Conservation (phyloP, 352 stramenopile genomes). For the Pythium pyrilobum region DNA sequence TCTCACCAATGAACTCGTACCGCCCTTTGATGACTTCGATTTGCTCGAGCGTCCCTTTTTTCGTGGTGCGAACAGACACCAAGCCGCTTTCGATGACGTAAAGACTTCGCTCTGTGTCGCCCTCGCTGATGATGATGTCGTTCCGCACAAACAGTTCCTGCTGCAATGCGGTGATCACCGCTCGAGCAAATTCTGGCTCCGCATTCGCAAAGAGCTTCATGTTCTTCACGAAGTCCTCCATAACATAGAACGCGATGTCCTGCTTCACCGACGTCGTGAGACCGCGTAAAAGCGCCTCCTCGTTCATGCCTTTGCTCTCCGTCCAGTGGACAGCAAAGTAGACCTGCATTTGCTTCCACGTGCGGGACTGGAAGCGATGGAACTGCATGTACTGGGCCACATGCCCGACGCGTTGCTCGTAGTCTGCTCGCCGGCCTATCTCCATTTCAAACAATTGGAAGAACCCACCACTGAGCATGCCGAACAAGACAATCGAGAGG, state of each 20-base stretch:
- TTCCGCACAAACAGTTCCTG: conserved; percentile 72
- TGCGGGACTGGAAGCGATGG: conserved; percentile 42
- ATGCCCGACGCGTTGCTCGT: conserved; percentile 55
- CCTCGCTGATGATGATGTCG: conserved; percentile 68
- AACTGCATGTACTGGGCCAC: conserved; percentile 62
- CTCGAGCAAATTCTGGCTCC: conserved; percentile 52
- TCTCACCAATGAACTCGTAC: conserved; percentile 45
- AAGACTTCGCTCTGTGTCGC: conserved; percentile 48
- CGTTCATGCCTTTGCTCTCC: conserved; percentile 59
- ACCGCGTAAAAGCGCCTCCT: conserved; percentile 46
- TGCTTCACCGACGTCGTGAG: conserved; percentile 45
- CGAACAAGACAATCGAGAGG: conserved; percentile 57
- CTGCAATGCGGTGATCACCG: conserved; percentile 57
- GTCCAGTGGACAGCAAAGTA: conserved; percentile 69
- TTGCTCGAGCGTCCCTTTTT: conserved; percentile 9
- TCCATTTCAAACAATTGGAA: conserved; percentile 69
- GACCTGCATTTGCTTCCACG: conserved; percentile 68
- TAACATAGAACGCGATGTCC: conserved; percentile 59
- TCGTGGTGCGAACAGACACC: conserved; percentile 26
- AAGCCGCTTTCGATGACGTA: conserved; percentile 64
- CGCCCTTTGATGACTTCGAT: conserved; percentile 35
- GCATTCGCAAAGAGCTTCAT: conserved; percentile 53
- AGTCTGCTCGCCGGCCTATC: conserved; percentile 48
- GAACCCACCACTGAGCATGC: conserved; percentile 68
- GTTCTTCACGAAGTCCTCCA: conserved; percentile 53